Base-by-base conservation (phyloP, 495 filamentous ascomycete genomes). In the Penicillium silybi region DNA sequence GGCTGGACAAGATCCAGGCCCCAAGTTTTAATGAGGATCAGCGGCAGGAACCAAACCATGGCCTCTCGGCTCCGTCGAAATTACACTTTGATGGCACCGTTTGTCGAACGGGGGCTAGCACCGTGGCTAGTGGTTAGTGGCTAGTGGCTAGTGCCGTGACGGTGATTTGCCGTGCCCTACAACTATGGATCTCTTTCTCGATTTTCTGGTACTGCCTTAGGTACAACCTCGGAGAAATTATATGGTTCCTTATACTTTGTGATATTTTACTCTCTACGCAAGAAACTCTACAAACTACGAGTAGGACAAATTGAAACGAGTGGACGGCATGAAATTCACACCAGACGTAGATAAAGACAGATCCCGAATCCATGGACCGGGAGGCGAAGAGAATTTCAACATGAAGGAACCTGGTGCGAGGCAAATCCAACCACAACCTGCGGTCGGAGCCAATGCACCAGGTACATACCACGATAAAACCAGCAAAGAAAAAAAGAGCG, bases 241-340 rank as follows among this genome's bases (percentile, higher is more conserved):
- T 10, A 13, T 32, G 29, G 10, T 32, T 32, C 29, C 11, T 3
- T 13, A 13, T 32, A 13, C 6, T 10, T 29, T 26, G 25, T 10
- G 7, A 5, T 10, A 29, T 29, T 4, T 10, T 29, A 29, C 5
- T 1, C 26, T 26, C 26, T 29, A 1, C 7, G 11, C 13, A 32
- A 1, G 10, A 32, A 11, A 13, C 1, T 29, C 11, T 32, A 11
- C 44, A 18, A 26, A 9, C 32, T 27, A 18, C 23, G 16, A 41
- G 8, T 5, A 3, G 17, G 15, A 41, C 11, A 27, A 13, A 22
- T 22, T 10, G 4, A 47, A 58, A 58, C 32, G 55, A 58, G 55
- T 38, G 55, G 55, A 58, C 37, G 50, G 55, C 22, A 50, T 58
- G 50, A 13, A 6, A 50, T 58, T 58, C 55, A 53, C 46, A 58